Conservation (phyloP, 345 rosid species). For the Leavenworthia alabamica region DNA sequence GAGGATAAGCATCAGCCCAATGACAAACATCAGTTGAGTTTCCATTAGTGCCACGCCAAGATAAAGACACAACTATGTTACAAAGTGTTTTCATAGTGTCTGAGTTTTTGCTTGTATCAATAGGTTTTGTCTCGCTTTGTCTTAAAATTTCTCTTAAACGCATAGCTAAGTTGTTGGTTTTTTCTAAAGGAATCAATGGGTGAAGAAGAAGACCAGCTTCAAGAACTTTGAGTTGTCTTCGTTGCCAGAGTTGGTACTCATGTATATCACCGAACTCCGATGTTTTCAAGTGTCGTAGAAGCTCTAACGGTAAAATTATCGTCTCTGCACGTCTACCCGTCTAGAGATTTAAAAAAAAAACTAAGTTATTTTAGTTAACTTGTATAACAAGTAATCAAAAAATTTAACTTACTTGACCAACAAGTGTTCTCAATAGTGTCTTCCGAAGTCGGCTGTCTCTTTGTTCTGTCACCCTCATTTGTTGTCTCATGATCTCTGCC, state of each 20-base stretch:
- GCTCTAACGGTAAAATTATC: conserved; percentile 78
- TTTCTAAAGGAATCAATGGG: conserved; percentile 62
- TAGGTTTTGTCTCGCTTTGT: conserved; percentile 38
- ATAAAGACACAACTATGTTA: conserved; percentile 59
- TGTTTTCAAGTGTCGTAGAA: conserved; percentile 73
- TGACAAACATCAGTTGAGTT: conserved; percentile 70
- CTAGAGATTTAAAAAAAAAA: conserved; percentile 27
- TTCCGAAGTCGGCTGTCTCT: conserved; percentile 77
- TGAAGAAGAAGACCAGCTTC: conserved; percentile 71
- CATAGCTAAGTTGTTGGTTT: conserved; percentile 46
- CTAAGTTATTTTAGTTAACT: background rate
- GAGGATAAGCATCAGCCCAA: conserved; percentile 93
- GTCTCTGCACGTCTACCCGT: conserved; percentile 85
- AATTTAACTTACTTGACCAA: conserved; percentile 72
- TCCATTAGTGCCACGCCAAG: conserved; percentile 63
- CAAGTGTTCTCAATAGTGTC: conserved; percentile 79
- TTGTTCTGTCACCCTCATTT: conserved; percentile 86
- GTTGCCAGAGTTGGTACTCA: conserved; percentile 82
- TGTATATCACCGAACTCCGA: conserved; percentile 62
- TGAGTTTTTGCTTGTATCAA: conserved; percentile 63
- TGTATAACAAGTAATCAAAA: background rate
- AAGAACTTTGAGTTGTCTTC: conserved; percentile 66
- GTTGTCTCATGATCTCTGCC: conserved; percentile 92
- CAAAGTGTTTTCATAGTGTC: conserved; percentile 61
- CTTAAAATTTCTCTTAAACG: conserved; percentile 57